Evolutionary conservation across 768 basidiomycete genomes (phyloP).

Genomic region (Xerocomellus dryophilus): DNA sequence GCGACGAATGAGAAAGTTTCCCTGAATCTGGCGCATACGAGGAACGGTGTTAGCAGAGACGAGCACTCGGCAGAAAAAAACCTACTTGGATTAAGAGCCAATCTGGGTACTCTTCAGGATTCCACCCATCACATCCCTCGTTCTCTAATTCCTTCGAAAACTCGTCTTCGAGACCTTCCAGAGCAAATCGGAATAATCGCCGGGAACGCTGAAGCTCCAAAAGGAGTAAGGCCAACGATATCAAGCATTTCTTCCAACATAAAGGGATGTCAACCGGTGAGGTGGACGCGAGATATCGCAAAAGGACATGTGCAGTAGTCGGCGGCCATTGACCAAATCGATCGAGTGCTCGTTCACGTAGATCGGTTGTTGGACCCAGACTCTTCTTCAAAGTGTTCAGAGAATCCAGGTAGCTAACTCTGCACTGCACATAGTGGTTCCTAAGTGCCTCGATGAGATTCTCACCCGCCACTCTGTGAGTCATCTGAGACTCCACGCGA

Average conservation of each 20-base stretch:
- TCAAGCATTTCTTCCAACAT: not conserved
- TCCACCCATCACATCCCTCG: not conserved
- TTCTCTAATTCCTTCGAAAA: not conserved
- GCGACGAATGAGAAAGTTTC: not conserved
- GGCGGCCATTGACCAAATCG: not conserved
- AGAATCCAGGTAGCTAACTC: not conserved
- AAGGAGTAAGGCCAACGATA: not conserved
- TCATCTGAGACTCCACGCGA: not conserved
- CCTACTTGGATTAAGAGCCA: not conserved
- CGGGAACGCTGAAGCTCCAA: not conserved
- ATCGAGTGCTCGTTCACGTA: conserved; percentile 7
- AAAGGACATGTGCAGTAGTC: not conserved
- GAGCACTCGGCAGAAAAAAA: not conserved
- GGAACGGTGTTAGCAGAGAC: conserved; percentile 27
- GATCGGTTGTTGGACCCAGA: not conserved
- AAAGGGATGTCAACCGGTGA: not conserved
- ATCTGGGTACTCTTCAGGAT: not conserved
- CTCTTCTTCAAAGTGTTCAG: not conserved
- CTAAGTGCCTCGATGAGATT: not conserved
- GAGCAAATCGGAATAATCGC: not conserved
- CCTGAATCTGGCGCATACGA: not conserved
- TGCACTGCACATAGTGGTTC: not conserved
- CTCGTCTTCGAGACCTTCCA: not conserved
- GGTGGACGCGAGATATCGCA: not conserved
- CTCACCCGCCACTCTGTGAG: not conserved